Conservation (phyloP, 2,329 filamentous ascomycete genomes). For the Fusarium avenaceum region DNA sequence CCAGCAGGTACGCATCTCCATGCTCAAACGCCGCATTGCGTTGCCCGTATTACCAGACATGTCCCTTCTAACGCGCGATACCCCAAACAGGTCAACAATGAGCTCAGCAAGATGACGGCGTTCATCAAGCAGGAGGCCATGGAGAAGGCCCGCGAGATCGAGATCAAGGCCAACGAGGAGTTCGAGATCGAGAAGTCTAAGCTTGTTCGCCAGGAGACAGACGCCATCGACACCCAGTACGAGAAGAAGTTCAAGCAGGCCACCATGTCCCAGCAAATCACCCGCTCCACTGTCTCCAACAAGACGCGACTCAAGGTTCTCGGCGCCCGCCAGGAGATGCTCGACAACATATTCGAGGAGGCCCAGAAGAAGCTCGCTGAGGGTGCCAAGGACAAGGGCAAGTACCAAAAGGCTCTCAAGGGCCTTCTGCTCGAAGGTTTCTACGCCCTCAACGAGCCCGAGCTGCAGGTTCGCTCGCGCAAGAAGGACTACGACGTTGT, state of each 20-base stretch:
- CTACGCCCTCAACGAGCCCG: constrained; percentile 87
- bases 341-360: constrained; percentile 89
- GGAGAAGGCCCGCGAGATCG: constrained; percentile 97
- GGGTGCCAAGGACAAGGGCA: constrained; percentile 75
- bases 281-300: constrained; percentile 94
- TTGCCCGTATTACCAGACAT: constrained; percentile 25
- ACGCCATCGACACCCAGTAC: constrained; percentile 91
- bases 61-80: constrained; percentile 33
- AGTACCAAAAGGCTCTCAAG: constrained; percentile 83
- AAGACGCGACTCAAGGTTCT: constrained; percentile 94
- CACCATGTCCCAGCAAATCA: constrained; percentile 98
- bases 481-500: constrained; percentile 83
- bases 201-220: constrained; percentile 94
- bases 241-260: constrained; percentile 99
- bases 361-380: constrained; percentile 78
- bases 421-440: constrained; percentile 89
- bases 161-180: constrained; percentile 98
- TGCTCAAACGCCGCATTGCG: constrained; percentile 38
- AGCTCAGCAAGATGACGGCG: constrained; percentile 99
- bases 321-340: constrained; percentile 86
- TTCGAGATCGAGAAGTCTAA: constrained; percentile 99
- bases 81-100: constrained; percentile 82
- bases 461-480: constrained; percentile 79
- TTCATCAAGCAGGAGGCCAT: constrained; percentile 99
- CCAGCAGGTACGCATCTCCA: constrained; percentile 79